Percentiles rank a stretch among this genome's conserved stretches.
These are phyloP conservation scores for Lactarius vividus DNA, from an alignment of 768 basidiomycete species.

Conservation along the genomic window DNA sequence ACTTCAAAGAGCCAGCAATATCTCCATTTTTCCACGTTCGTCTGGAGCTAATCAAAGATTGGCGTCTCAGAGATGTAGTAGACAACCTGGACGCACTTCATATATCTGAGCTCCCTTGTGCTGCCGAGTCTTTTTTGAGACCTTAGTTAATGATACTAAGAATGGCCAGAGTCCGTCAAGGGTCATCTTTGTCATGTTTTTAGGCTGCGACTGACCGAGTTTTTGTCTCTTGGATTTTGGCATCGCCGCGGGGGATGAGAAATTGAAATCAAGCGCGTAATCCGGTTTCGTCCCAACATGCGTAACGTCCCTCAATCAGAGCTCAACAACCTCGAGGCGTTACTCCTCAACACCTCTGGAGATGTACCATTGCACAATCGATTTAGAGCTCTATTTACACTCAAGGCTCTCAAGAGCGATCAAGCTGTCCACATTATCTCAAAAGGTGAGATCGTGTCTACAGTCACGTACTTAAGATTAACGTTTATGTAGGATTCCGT, in stretches of 20 bases:
- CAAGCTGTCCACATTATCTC: constrained; percentile 83
- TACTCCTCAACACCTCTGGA: constrained; percentile 74
- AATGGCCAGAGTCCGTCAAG: constrained; percentile 20
- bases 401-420: constrained; percentile 78
- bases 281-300: constrained; percentile 9
- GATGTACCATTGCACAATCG: constrained; percentile 77
- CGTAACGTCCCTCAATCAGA: constrained; percentile 45
- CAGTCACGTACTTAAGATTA: not conserved
- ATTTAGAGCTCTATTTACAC: constrained; percentile 88
- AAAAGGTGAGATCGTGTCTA: constrained; percentile 51
- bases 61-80: not conserved
- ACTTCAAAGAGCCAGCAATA: constrained; percentile 97
- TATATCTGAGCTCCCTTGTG: constrained; percentile 83
- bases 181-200: constrained; percentile 11
- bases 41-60: constrained; percentile 59
- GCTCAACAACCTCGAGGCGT: constrained; percentile 65
- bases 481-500: constrained; percentile 58
- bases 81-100: constrained; percentile 49
- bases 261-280: constrained; percentile 26
- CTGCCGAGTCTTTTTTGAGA: constrained; percentile 88
- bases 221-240: constrained; percentile 88
- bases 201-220: constrained; percentile 58
- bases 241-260: constrained; percentile 47
- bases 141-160: constrained; percentile 90
- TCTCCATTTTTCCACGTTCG: constrained; percentile 82